Conservation (phyloP, 2,329 filamentous ascomycete genomes). For the Niveomyces coronatus region DNA sequence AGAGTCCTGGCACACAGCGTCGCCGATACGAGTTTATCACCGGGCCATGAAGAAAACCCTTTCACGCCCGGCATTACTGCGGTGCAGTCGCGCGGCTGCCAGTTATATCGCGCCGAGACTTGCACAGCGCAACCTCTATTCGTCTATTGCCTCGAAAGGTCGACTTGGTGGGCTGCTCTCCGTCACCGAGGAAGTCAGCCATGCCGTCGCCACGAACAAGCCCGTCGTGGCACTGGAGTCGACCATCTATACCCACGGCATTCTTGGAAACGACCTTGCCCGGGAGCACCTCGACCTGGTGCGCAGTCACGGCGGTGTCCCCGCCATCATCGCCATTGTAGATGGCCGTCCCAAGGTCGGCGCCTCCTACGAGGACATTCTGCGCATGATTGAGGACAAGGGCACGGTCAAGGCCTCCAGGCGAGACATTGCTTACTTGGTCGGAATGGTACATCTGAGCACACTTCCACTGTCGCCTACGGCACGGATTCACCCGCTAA, state of each 20-base stretch:
- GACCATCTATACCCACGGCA: constrained; percentile 94
- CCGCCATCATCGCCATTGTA: constrained; percentile 83
- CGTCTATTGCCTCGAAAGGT: constrained; percentile 10
- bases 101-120: background rate
- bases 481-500: too few species aligned
- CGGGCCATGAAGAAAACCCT: constrained; percentile 1
- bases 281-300: constrained; percentile 80
- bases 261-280: constrained; percentile 59
- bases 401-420: constrained; percentile 76
- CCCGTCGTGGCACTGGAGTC: constrained; percentile 91
- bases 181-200: constrained; percentile 72
- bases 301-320: constrained; percentile 69
- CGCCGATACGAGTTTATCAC: background rate
- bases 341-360: constrained; percentile 77
- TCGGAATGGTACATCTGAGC: constrained; percentile 70
- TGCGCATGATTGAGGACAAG: constrained; percentile 56
- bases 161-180: constrained; percentile 42
- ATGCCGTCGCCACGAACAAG: constrained; percentile 61
- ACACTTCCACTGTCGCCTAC: too few species aligned
- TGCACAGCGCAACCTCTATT: background rate
- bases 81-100: background rate
- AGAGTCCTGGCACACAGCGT: too few species aligned
- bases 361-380: constrained; percentile 60
- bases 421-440: constrained; percentile 73
- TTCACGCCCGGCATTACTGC: constrained; percentile 1